phyloP scores from a whole-genome alignment of 2,329 filamentous ascomycete genomes.

The Amphichorda felina region DNA sequence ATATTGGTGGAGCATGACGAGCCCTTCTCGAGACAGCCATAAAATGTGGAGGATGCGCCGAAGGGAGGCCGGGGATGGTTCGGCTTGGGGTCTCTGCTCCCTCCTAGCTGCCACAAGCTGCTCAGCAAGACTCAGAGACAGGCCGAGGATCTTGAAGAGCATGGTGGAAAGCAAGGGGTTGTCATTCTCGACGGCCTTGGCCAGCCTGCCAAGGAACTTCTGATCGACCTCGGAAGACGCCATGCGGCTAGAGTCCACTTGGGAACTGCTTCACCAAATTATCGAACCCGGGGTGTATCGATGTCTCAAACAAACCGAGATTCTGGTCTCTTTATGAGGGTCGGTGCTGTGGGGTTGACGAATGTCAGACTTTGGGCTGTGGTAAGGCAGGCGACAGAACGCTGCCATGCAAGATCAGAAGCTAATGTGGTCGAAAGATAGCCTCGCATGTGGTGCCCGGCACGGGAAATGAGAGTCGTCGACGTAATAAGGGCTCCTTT shows the following conservation, averaged over 20 bases:
- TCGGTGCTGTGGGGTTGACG: too few relatives aligned
- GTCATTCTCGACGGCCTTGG: slow-evolving; percentile 63
- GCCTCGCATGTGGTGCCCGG: slow-evolving; percentile 3
- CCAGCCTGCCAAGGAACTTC: slow-evolving; percentile 87
- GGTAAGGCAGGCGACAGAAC: too few relatives aligned
- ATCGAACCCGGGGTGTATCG: too few relatives aligned
- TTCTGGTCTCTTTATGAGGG: too few relatives aligned
- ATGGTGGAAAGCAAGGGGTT: slow-evolving; percentile 71
- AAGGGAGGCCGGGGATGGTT: slow-evolving; percentile 67
- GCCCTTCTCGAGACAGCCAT: slow-evolving; percentile 87
- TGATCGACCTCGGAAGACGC: slow-evolving; percentile 95
- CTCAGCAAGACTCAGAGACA: slow-evolving; percentile 78
- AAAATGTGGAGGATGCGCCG: slow-evolving; percentile 81
- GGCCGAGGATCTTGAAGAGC: slow-evolving; percentile 81
- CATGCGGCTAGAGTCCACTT: slow-evolving; percentile 40
- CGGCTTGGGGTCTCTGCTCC: slow-evolving; percentile 55
- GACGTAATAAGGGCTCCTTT: not conserved
- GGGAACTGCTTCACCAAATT: too few relatives aligned
- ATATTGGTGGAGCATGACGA: slow-evolving; percentile 78
- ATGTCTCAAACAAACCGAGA: too few relatives aligned
- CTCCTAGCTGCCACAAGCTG: slow-evolving; percentile 76
- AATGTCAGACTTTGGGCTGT: too few relatives aligned
- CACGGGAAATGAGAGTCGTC: not conserved
- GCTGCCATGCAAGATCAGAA: too few relatives aligned
- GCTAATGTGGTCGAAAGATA: not conserved